Evolutionary conservation across 1,139 yeast genomes (phyloP), one percentile per base, ranked within the genome.

Genomic region (Suhomyces chickasaworum): DNA sequence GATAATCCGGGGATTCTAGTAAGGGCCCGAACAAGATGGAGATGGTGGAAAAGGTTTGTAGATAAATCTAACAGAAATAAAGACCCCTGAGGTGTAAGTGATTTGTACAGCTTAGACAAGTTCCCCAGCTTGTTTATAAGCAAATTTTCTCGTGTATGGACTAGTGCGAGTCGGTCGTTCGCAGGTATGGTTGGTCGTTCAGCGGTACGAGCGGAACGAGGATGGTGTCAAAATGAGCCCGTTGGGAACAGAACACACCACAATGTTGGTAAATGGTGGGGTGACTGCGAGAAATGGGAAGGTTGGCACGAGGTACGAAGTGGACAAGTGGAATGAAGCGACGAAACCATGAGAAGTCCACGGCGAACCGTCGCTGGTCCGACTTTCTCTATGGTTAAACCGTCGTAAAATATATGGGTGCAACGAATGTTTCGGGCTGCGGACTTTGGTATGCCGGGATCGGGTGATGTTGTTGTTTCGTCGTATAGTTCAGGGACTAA

Each of bases 171-270:
- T 32, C 29, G 35, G 41, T 46, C 46, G 46, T 43, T 37, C 42
- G 36, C n/a, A n/a, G n/a, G n/a, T n/a, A n/a, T n/a, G n/a, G n/a
- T n/a, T n/a, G n/a, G n/a, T n/a, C n/a, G n/a, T n/a, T n/a, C n/a
- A n/a, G n/a, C 39, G 40, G 46, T 37, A 47, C 52, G 50, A 49
- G 38, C 35, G 52, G 50, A 42, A 49, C 48, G 48, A 48, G 31
- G 32, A 29, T 21, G 18, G 27, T 22, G 30, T 35, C 37, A 35
- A 17, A 21, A 32, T 35, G 27, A 15, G 43, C 49, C 47, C 38
- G 36, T 27, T 25, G 39, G 45, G 45, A 41, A 16, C 10, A n/a
- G 12, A 21, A 30, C 45, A 42, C 45, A 31, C 45, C 45, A 42
- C 44, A 13, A 25, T 25, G 10, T n/a, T 10, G 12, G n/a, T 7